Base-by-base conservation (phyloP, 192 early-diverging fungal genomes). In the Geosiphon pyriformis region DNA sequence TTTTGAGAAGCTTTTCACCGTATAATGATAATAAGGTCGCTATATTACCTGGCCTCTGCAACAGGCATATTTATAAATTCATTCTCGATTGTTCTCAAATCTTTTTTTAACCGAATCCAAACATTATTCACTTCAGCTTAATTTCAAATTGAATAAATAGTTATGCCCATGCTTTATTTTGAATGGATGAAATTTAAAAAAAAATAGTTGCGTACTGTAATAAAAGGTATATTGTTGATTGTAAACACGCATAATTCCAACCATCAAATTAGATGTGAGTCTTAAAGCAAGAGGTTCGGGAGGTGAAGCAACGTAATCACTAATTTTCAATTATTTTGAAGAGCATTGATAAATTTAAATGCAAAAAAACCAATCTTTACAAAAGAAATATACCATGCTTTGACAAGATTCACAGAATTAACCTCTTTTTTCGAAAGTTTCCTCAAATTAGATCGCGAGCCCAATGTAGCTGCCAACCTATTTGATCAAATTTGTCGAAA, bases 251-350 rank as follows among this genome's bases (percentile, higher is more conserved):
- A 73, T 70, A 8, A 85, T 76, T 12, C 84, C 84, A 33, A 84
- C 59, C 82, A 85, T 79, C 18, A 85, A 61, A 65, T 84, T 85
- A 27, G 84, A 85, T 11, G 76, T 78, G 35, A 85, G 67, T 12
- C 84, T 67, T 22, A 85, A 68, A 0, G 84, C 84, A 37, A 85
- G 71, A 11, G 82, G 84, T 50, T 84, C 82, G 2, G 76, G 72
- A 2, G 84, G 84, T 3, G 66, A 63, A 23, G 35, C 31, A 17
- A 81, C 46, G 50, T 71, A 74, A 31, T 75, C 65, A 55, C 79
- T 71, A 42, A 42, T 42, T 68, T 66, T 1, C 69, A 55, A 25
- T 70, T 70, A 50, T 75, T 69, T 29, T 52, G 65, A 50, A 69
- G 68, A 22, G 18, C 10, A 20, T 15, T 30, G 25, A 15, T 6